Percentiles rank a stretch among this genome's conserved stretches.
phyloP scores from a whole-genome alignment of 2,329 filamentous ascomycete genomes.

The Xylaria sp. region DNA sequence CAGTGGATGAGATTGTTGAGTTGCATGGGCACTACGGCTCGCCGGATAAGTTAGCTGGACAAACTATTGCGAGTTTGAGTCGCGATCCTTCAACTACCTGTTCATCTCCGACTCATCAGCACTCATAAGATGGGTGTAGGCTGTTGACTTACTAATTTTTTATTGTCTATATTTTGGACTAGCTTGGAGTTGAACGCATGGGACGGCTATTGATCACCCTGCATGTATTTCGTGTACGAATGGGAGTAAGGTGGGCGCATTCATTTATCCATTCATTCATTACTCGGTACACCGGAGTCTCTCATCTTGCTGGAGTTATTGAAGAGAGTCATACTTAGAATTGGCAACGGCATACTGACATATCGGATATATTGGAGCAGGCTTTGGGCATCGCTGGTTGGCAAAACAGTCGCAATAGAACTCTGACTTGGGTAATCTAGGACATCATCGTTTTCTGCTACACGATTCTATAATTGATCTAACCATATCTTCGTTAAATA shows the following conservation, averaged over 20 bases:
- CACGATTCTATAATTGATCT: neutral
- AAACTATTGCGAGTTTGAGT: slow-evolving; percentile 43
- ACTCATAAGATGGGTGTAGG: neutral
- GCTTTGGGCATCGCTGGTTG: neutral
- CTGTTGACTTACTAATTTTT: neutral
- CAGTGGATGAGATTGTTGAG: slow-evolving; percentile 50
- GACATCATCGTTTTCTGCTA: neutral
- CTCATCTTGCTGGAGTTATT: neutral
- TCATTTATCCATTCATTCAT: slow-evolving; percentile 14
- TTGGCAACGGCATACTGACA: neutral
- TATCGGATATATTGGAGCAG: neutral
- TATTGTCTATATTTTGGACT: slow-evolving; percentile 11
- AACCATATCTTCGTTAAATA: neutral
- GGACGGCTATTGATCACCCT: neutral
- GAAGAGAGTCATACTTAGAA: slow-evolving; percentile 12
- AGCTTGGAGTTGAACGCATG: neutral
- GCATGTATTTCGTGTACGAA: neutral
- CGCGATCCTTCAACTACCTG: slow-evolving; percentile 17
- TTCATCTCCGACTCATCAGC: slow-evolving; percentile 6
- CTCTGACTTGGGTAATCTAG: neutral
- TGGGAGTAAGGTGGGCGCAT: slow-evolving; percentile 16
- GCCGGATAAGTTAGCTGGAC: slow-evolving; percentile 46
- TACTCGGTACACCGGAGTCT: slow-evolving; percentile 1
- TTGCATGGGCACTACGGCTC: slow-evolving; percentile 57
- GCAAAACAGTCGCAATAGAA: neutral